phyloP scores from a whole-genome alignment of 768 basidiomycete genomes.

The Pulveroboletus sp. region DNA sequence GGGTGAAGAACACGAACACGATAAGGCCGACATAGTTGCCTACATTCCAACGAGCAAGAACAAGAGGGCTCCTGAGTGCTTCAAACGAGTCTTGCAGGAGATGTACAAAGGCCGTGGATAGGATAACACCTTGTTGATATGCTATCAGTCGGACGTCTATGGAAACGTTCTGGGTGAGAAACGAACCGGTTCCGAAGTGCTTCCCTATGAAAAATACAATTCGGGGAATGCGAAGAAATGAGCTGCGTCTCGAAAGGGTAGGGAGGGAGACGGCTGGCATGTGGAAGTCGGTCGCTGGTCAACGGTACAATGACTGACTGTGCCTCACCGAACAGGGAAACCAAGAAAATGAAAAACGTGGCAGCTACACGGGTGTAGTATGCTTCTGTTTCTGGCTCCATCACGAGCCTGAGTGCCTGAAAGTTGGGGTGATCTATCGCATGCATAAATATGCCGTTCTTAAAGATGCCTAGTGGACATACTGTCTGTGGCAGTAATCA shows the following conservation, averaged over 20 bases:
- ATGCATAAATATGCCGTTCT: not conserved
- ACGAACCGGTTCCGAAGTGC: constrained; percentile 74
- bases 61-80: constrained; percentile 45
- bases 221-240: constrained; percentile 58
- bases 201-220: constrained; percentile 82
- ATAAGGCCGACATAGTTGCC: constrained; percentile 67
- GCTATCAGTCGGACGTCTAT: not conserved
- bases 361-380: constrained; percentile 9
- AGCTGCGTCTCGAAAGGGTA: constrained; percentile 52
- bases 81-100: constrained; percentile 75
- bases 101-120: constrained; percentile 82
- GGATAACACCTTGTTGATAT: constrained; percentile 58
- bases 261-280: constrained; percentile 70
- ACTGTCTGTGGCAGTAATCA: not conserved
- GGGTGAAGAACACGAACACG: constrained; percentile 51
- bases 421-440: not conserved
- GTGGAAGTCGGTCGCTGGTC: not conserved
- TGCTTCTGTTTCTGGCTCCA: not conserved
- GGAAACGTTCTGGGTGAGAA: not conserved
- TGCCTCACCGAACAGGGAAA: constrained; percentile 63
- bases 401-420: not conserved
- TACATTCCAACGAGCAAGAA: constrained; percentile 48
- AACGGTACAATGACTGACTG: not conserved
- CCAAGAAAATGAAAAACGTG: constrained; percentile 46
- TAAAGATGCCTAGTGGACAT: not conserved